Base-by-base conservation (phyloP, 2,329 filamentous ascomycete species). In the Pyrenochaeta sp. region DNA sequence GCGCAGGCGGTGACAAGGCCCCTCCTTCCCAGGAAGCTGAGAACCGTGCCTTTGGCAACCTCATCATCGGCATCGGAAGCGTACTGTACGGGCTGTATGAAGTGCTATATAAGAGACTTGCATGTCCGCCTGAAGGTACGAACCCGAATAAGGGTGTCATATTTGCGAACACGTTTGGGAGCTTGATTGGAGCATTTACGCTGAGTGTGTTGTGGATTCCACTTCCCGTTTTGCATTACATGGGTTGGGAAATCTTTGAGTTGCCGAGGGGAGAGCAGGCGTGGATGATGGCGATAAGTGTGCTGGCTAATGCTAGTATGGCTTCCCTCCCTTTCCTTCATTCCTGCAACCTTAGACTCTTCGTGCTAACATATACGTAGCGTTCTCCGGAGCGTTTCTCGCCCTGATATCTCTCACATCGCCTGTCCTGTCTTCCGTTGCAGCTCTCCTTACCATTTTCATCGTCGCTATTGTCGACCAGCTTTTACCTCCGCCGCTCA, bases 81-180 rank as follows among this genome's bases (percentile, higher is more conserved):
- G 89, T 99, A 6, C 84, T 99, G 19, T 99, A 99, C 77, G 95
- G 95, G 0, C 88, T 99, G 47, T 99, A 99, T 78, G 95, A 99
- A 78, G 95, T 99, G 5, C 79, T 99, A 39, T 99, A 99, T 82
- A 99, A 99, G 83, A 89, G 90, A 58, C 88, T 89, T 58, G 94
- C 94, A 13, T 99, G 95, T 74, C 95, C 95, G 10, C 95, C 95
- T 0, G 93, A 97, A 66, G 93, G 93, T 49, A 91, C 89, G 52
- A 90, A 87, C 43, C 87, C 95, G 0, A 88, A 86, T n/a, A 88
- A 93, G n/a, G 93, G 93, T 68, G 95, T 96, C 84, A 89, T 98
- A 59, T 98, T 99, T 69, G 93, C 95, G 70, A 98, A 96, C 75
- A 90, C 91, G 0, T 95, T 98, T 72, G 95, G 92, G 52, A 91